These are phyloP conservation scores for Saturnispora quitensis DNA, from an alignment of 805 yeast genomes.

Conservation along the genomic window DNA sequence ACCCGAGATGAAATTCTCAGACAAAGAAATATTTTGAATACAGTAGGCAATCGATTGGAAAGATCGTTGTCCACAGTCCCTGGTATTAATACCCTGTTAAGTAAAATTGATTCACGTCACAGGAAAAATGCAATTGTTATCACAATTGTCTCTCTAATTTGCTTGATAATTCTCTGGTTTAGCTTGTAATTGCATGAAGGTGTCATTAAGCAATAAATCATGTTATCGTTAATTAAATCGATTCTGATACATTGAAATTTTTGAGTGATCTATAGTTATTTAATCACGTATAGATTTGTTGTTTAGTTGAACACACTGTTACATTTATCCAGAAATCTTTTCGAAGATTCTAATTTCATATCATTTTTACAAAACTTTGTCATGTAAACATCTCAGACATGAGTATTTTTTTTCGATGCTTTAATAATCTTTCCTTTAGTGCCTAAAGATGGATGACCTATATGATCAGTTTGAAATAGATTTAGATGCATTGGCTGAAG, in stretches of 20 bases:
- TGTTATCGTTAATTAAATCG: neutral
- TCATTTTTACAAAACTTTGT: neutral
- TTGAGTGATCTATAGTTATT: neutral
- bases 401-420: neutral
- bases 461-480: neutral
- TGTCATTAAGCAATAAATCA: neutral
- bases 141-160: conserved; percentile 60
- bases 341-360: neutral
- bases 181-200: conserved; percentile 8
- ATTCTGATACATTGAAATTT: neutral
- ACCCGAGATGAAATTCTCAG: conserved; percentile 77
- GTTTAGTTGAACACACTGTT: neutral
- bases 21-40: conserved; percentile 57
- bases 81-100: conserved; percentile 66
- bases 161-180: conserved; percentile 56
- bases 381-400: neutral
- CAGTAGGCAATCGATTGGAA: conserved; percentile 55
- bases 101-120: conserved; percentile 79
- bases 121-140: conserved; percentile 82
- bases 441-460: neutral
- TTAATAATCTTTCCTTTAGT: neutral
- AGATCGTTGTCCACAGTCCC: conserved; percentile 64
- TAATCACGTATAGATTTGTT: neutral
- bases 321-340: neutral
- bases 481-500: neutral